Evolutionary conservation across 257 asterid species (phyloP), one percentile per base, ranked within the genome.

Genomic region (Anisodus tanguticus): DNA sequence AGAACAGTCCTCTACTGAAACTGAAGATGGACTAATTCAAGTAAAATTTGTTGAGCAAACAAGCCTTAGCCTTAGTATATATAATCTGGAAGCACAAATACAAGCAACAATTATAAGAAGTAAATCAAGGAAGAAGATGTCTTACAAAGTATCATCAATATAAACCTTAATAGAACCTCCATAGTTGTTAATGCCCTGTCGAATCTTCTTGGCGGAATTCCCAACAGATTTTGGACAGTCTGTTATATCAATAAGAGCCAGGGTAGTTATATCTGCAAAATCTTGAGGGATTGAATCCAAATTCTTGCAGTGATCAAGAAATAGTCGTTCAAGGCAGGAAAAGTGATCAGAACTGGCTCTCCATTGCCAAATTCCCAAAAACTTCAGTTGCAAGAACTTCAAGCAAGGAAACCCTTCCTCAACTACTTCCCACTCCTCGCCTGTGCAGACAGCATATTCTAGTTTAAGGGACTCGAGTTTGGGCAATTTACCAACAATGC

Each of bases 191-290:
- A 86, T 89, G 70, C 85, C 88, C 39, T 83, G 80, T n/a, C 83
- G 87, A 78, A 88, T 88, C 12, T 81, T 35, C 72, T 76, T 74
- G 62, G 89, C 91, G 9, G 91, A 88, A 13, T 12, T 39, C 19
- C 80, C 85, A 17, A 76, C 83, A 57, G 85, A 76, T 72, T 72
- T 59, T 26, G 31, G 53, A 37, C 85, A 86, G 15, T 45, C 0
- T 8, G 3, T 5, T 47, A 79, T 60, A 53, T 71, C 80, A 10
- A 86, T 88, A 43, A 79, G 83, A 53, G 74, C 80, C 59, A 88
- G 68, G 2, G 84, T 88, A 15, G 86, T 84, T 59, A 86, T 84
- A 26, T 86, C 85, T 22, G 86, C 86, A n/a, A 88, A 51, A 19
- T 35, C 82, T 54, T 17, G 47, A 70, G 90, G 86, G 83, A 86